phyloP scores from a whole-genome alignment of 345 rosid species.

The Toxicodendron radicans region DNA sequence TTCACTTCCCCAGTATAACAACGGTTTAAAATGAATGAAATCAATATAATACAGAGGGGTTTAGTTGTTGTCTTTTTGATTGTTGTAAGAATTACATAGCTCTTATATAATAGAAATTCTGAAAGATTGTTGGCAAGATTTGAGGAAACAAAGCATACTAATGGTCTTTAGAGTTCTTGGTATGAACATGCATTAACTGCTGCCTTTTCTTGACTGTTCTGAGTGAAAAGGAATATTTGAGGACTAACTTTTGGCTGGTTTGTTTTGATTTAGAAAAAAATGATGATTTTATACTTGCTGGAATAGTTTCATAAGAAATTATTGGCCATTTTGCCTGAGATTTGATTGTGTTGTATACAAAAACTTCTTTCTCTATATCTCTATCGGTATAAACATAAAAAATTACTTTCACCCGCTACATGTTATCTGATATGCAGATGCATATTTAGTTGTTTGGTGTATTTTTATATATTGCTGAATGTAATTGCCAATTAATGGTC shows the following conservation, averaged over 20 bases:
- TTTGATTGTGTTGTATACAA: not conserved
- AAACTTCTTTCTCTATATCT: not conserved
- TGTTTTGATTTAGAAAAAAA: not conserved
- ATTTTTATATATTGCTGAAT: not conserved
- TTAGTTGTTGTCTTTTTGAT: not conserved
- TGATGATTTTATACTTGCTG: not conserved
- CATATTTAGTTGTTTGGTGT: not conserved
- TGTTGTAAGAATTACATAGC: not conserved
- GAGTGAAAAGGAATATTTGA: not conserved
- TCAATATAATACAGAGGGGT: not conserved
- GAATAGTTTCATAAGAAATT: slow-evolving; percentile 2
- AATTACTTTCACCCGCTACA: not conserved
- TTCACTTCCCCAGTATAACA: not conserved
- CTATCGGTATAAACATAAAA: not conserved
- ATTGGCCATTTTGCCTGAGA: not conserved
- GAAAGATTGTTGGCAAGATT: not conserved
- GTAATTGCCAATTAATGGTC: not conserved
- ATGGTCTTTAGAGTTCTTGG: not conserved
- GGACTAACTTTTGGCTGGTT: not conserved
- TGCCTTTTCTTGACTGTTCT: not conserved
- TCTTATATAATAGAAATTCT: not conserved
- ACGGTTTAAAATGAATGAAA: not conserved
- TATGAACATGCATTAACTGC: not conserved
- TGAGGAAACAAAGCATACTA: not conserved
- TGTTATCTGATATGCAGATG: not conserved